phyloP scores from a whole-genome alignment of 2,329 filamentous ascomycete genomes.

The Alternaria ethzedia region DNA sequence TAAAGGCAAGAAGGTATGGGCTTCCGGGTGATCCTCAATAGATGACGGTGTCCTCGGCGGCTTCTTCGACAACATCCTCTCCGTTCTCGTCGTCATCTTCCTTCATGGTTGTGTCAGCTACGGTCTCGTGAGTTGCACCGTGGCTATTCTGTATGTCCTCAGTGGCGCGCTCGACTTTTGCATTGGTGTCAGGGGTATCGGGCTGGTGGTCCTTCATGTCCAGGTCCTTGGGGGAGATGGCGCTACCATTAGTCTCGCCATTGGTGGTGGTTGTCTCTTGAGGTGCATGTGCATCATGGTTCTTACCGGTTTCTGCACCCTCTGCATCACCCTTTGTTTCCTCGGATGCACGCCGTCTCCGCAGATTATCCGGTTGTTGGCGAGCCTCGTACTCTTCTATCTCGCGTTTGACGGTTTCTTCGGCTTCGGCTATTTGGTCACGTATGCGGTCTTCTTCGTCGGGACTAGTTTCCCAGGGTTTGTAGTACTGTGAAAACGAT shows the following conservation, averaged over 20 bases:
- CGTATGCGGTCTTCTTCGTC: slow-evolving; percentile 75
- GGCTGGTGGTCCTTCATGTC: slow-evolving; percentile 35
- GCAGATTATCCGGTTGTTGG: slow-evolving; percentile 39
- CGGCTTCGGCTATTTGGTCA: slow-evolving; percentile 70
- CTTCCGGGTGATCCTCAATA: slow-evolving; percentile 63
- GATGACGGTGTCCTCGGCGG: slow-evolving; percentile 88
- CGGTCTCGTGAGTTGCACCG: slow-evolving; percentile 34
- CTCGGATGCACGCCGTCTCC: slow-evolving; percentile 19
- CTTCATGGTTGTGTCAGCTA: slow-evolving; percentile 47
- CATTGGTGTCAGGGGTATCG: slow-evolving; percentile 23
- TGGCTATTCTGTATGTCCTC: slow-evolving; percentile 26
- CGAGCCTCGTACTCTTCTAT: slow-evolving; percentile 64
- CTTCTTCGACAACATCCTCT: slow-evolving; percentile 76
- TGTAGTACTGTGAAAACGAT: slow-evolving; percentile 71
- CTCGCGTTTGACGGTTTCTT: slow-evolving; percentile 70
- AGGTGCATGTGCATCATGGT: slow-evolving; percentile 27
- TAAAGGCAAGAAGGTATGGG: background rate
- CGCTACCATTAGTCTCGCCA: slow-evolving; percentile 34
- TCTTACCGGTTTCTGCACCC: slow-evolving; percentile 31
- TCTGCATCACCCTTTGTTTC: slow-evolving; percentile 25
- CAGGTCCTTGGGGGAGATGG: slow-evolving; percentile 25
- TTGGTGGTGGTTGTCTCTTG: slow-evolving; percentile 26
- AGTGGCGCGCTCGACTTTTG: slow-evolving; percentile 19
- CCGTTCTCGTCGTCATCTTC: slow-evolving; percentile 70
- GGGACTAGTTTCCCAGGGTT: slow-evolving; percentile 76